A percentile compares a stretch with the other conserved stretches of the same genome.
These are phyloP conservation scores for Penicillium brevicompactum DNA, from an alignment of 2,329 filamentous ascomycete genomes.

Conservation along the genomic window DNA sequence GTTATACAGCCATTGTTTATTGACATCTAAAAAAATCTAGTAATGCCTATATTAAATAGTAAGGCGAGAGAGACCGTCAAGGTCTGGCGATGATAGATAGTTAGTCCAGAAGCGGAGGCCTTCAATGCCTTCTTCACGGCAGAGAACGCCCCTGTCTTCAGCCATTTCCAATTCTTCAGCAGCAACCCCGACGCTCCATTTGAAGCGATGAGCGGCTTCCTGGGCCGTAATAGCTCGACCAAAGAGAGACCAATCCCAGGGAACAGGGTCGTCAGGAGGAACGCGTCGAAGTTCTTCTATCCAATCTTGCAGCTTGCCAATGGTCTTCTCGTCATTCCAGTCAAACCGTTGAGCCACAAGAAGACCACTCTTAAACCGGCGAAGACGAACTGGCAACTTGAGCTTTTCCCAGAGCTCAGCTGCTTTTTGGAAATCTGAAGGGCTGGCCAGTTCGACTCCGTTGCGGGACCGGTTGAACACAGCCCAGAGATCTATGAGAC, in stretches of 20 bases:
- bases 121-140: constrained; percentile 88
- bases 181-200: constrained; percentile 96
- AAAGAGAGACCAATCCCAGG: constrained; percentile 77
- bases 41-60: constrained; percentile 1
- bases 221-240: constrained; percentile 87
- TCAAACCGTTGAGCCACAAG: constrained; percentile 88
- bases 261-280: constrained; percentile 63
- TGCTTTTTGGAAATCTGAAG: constrained; percentile 87
- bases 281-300: constrained; percentile 70
- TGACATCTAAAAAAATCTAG: not conserved
- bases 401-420: constrained; percentile 85
- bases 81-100: constrained; percentile 34
- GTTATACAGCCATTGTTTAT: not conserved
- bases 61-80: constrained; percentile 5
- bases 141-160: constrained; percentile 83
- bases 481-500: constrained; percentile 87
- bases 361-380: constrained; percentile 91
- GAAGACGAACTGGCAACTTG: constrained; percentile 79
- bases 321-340: constrained; percentile 86
- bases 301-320: constrained; percentile 75
- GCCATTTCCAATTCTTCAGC: constrained; percentile 97
- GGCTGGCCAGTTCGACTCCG: constrained; percentile 91
- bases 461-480: constrained; percentile 92
- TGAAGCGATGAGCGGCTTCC: constrained; percentile 84
- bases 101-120: constrained; percentile 95